Percentiles rank a stretch among this genome's conserved stretches.
Evolutionary conservation across 2,329 filamentous ascomycete genomes (phyloP).

Genomic region (Proliferodiscus dingleyae): DNA sequence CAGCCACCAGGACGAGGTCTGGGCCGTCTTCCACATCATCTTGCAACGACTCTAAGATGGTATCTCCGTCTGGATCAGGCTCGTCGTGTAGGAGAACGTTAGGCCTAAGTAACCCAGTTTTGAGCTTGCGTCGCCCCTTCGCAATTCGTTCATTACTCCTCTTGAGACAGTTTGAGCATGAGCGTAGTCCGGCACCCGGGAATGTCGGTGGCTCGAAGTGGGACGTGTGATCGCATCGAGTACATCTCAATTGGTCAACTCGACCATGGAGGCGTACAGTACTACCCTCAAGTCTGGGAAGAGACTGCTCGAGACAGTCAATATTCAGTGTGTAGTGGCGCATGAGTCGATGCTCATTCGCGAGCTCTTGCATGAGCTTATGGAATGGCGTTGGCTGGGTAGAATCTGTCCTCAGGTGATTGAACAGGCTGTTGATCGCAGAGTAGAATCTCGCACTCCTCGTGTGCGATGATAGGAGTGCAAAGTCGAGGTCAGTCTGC

Average conservation of each 20-base stretch:
- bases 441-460: not conserved
- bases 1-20: not conserved
- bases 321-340: not conserved
- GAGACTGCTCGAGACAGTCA: not conserved
- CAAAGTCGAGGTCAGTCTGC: not conserved
- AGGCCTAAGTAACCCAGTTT: not conserved
- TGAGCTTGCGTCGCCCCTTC: not conserved
- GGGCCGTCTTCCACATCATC: not conserved
- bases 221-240: not conserved
- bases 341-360: not conserved
- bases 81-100: not conserved
- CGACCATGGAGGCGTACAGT: not conserved
- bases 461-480: not conserved
- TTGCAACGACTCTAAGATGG: not conserved
- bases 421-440: not conserved
- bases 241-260: not conserved
- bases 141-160: not conserved
- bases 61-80: not conserved
- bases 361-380: not conserved
- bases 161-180: not conserved
- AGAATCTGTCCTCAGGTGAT: not conserved
- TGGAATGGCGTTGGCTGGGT: not conserved
- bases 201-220: not conserved
- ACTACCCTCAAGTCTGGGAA: not conserved
- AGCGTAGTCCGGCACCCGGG: not conserved